Evolutionary conservation across 805 yeast genomes (phyloP).

Genomic region (Dipodascus albidus): DNA sequence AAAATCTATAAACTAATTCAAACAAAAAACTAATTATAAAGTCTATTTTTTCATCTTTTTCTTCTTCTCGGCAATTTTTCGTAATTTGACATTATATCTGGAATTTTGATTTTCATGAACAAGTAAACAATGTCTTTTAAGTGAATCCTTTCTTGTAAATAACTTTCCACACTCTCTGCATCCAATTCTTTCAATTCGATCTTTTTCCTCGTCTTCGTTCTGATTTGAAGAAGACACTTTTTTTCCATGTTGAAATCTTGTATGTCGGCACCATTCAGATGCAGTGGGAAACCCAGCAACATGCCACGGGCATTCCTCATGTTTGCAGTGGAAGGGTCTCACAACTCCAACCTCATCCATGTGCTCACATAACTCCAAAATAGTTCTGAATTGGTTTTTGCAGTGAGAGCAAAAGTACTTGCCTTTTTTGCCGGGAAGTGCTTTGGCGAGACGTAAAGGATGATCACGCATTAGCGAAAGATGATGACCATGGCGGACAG

Average conservation of each 20-base stretch:
- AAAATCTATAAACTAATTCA: no score
- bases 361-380: slow-evolving; percentile 28
- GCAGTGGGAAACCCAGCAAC: slow-evolving; percentile 30
- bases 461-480: slow-evolving; percentile 3
- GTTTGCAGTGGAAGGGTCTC: slow-evolving; percentile 27
- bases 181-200: background rate
- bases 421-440: slow-evolving; percentile 27
- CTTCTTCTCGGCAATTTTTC: slow-evolving; percentile 5
- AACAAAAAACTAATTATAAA: no score
- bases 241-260: slow-evolving; percentile 19
- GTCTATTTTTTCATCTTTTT: background rate
- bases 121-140: slow-evolving; percentile 26
- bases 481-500: background rate
- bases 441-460: slow-evolving; percentile 13
- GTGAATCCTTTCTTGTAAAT: slow-evolving; percentile 24
- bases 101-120: slow-evolving; percentile 32
- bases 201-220: background rate
- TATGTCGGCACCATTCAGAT: slow-evolving; percentile 29
- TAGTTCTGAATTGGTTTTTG: slow-evolving; percentile 21
- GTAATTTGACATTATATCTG: slow-evolving; percentile 28
- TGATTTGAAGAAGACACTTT: no score
- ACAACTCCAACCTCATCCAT: slow-evolving; percentile 24
- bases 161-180: slow-evolving; percentile 18
- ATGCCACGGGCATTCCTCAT: slow-evolving; percentile 31
- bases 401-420: slow-evolving; percentile 31